A percentile compares a stretch with the other conserved stretches of the same genome.
Conservation (phyloP, 441 rosid genomes). For the Arabidopsis hybrid region DNA sequence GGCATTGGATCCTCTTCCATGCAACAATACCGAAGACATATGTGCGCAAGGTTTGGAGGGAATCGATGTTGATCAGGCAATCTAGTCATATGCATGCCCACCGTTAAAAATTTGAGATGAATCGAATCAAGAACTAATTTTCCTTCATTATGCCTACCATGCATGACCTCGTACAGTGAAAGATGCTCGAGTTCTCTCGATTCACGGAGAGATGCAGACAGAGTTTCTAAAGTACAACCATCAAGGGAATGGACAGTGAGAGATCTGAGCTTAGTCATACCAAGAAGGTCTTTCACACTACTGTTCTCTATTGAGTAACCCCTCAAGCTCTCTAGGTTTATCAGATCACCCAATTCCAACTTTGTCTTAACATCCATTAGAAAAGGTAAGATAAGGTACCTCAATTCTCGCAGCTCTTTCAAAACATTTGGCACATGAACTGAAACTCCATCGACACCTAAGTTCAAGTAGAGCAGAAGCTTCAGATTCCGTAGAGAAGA, state of each 20-base stretch:
- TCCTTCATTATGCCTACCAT: not conserved
- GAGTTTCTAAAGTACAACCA: not conserved
- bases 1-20: constrained; percentile 14
- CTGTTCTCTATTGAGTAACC: not conserved
- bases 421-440: constrained; percentile 31
- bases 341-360: constrained; percentile 22
- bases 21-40: constrained; percentile 3
- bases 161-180: constrained; percentile 5
- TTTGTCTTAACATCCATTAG: constrained; percentile 9
- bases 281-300: constrained; percentile 6
- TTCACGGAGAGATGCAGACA: not conserved
- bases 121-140: constrained; percentile 1
- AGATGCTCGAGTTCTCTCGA: constrained; percentile 1
- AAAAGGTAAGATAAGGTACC: not conserved
- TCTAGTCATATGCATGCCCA: not conserved
- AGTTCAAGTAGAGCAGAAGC: not conserved
- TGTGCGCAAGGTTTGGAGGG: constrained; percentile 12
- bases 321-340: constrained; percentile 8
- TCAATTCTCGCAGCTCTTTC: constrained; percentile 26
- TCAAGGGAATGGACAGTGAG: not conserved
- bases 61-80: not conserved
- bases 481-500: constrained; percentile 20
- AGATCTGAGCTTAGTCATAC: constrained; percentile 11
- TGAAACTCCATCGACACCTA: not conserved
- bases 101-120: constrained; percentile 11